Base-by-base conservation (phyloP, 345 rosid genomes). In the Salix dunnii region DNA sequence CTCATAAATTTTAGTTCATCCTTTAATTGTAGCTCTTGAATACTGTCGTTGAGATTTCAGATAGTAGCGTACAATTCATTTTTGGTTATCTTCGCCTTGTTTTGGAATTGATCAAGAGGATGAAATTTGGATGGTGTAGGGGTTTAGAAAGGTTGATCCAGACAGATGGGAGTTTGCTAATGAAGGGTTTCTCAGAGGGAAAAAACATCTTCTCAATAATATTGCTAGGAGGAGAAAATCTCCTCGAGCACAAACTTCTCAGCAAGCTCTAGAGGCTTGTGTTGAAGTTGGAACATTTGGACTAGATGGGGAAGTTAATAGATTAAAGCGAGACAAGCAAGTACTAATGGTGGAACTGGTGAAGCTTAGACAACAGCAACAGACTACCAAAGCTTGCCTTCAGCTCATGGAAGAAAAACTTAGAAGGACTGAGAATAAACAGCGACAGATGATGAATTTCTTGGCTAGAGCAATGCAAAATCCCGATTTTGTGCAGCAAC, bases 81-180 rank as follows among this genome's bases (percentile, higher is more conserved):
- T 10, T 36, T 53, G 12, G 5, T 68, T 30, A 60, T 14, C 33
- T 36, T 72, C 7, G 31, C 20, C 18, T 64, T 51, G 9, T 25
- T 60, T 66, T 36, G 67, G 69, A 80, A 53, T 68, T 85, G 75
- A 42, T 62, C 40, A 63, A 75, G 69, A 80, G 64, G 79, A 67
- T 36, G 33, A 11, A 48, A 65, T 80, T 75, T 82, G 48, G 86
- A 72, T 82, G 43, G 40, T 82, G 77, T 87, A 92, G 98, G 98
- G 99, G 76, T 95, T 95, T 86, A 91, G 91, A 78, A 95, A 95
- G 83, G 94, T 95, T 78, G 97, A 95, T 89, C 92, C 94, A 70
- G 98, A 95, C 78, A 86, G 87, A 75, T 95, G 98, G 99, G 99
- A 95, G 81, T 91, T 89, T 86, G 91, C 91, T 46, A 84, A 86